phyloP scores from a whole-genome alignment of 2,329 filamentous ascomycete species.

The Coniella lustricola region DNA sequence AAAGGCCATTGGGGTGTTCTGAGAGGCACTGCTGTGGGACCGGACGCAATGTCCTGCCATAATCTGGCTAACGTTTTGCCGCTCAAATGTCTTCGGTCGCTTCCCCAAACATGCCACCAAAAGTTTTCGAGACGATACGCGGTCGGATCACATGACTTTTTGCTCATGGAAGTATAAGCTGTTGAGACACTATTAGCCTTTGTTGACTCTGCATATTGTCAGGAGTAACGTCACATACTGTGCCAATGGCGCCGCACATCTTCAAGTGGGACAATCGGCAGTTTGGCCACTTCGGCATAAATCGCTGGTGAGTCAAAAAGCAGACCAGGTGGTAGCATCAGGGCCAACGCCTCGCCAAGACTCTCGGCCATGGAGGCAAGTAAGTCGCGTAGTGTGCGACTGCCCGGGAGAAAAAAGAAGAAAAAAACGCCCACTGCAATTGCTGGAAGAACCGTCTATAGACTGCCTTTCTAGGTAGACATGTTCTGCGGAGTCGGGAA shows the following conservation, averaged over 20 bases:
- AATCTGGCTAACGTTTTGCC: slow-evolving; percentile 47
- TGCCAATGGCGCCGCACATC: slow-evolving; percentile 51
- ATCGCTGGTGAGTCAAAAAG: slow-evolving; percentile 46
- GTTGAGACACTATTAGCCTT: slow-evolving; percentile 10
- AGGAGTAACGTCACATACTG: no score
- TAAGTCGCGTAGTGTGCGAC: background rate
- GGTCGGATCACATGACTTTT: slow-evolving; percentile 53
- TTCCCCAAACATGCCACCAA: slow-evolving; percentile 61
- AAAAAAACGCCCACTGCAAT: background rate
- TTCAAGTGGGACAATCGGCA: slow-evolving; percentile 41
- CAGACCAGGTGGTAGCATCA: slow-evolving; percentile 51
- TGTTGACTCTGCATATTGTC: background rate
- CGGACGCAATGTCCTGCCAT: slow-evolving; percentile 51
- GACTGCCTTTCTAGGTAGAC: slow-evolving; percentile 1
- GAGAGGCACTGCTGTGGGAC: slow-evolving; percentile 50
- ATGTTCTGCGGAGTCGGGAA: slow-evolving; percentile 8
- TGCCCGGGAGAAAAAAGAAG: background rate
- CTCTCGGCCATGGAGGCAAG: slow-evolving; percentile 9
- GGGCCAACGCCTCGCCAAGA: slow-evolving; percentile 25
- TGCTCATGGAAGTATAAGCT: slow-evolving; percentile 57
- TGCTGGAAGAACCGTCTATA: slow-evolving; percentile 5
- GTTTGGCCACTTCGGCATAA: slow-evolving; percentile 47
- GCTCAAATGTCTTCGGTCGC: slow-evolving; percentile 45
- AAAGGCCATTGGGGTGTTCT: slow-evolving; percentile 46
- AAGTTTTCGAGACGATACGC: slow-evolving; percentile 57